Evolutionary conservation across 257 asterid genomes (phyloP).

Genomic region (Hygrophila difformis): DNA sequence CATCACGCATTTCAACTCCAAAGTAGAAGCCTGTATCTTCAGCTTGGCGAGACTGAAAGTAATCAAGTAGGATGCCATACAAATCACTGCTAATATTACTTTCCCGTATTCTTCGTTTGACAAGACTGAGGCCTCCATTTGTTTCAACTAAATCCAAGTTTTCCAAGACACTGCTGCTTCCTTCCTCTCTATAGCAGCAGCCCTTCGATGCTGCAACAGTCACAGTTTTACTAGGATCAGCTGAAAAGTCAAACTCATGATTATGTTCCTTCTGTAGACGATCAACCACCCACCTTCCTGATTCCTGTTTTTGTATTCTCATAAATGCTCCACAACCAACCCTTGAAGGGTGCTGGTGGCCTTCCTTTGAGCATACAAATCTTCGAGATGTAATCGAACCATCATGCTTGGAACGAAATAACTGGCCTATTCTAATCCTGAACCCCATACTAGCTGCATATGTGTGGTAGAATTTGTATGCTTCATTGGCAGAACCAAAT

Average conservation of each 20-base stretch:
- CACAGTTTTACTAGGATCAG: constrained; percentile 35
- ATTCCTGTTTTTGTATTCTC: constrained; percentile 88
- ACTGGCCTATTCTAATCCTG: constrained; percentile 80
- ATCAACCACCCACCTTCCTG: constrained; percentile 84
- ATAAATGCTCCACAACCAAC: constrained; percentile 88
- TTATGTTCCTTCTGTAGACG: constrained; percentile 81
- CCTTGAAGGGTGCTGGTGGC: constrained; percentile 94
- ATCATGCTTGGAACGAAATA: constrained; percentile 83
- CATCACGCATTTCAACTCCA: constrained; percentile 64
- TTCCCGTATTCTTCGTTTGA: constrained; percentile 47
- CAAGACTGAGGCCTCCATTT: constrained; percentile 74
- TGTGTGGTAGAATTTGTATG: constrained; percentile 64
- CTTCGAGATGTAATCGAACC: constrained; percentile 94
- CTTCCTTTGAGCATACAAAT: constrained; percentile 95
- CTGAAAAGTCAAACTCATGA: constrained; percentile 45
- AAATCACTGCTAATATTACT: constrained; percentile 50
- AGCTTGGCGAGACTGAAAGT: constrained; percentile 79
- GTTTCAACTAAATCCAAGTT: constrained; percentile 81
- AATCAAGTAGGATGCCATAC: constrained; percentile 63
- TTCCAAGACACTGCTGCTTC: constrained; percentile 52
- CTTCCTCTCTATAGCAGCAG: constrained; percentile 56
- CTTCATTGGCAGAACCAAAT: constrained; percentile 64
- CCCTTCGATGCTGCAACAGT: constrained; percentile 47
- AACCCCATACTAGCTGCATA: constrained; percentile 67
- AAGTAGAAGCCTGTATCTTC: constrained; percentile 85